Evolutionary conservation across 352 stramenopile species (phyloP).

Genomic region (Globisporangium cylindrosporum): DNA sequence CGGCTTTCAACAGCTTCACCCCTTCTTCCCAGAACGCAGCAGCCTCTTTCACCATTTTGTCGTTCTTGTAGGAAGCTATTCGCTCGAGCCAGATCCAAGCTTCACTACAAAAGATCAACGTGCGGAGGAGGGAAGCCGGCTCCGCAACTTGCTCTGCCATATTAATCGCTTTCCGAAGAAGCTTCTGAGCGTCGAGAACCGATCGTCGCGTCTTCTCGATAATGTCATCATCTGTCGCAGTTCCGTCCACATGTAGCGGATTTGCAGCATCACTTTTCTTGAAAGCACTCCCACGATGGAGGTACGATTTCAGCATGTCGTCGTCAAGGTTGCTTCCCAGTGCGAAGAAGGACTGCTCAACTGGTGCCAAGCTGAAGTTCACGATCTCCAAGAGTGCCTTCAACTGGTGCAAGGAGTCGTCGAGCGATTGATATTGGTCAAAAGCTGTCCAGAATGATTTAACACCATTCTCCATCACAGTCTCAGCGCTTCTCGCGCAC

Average conservation of each 20-base stretch:
- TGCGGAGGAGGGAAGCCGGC: constrained; percentile 50
- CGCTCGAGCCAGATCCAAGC: constrained; percentile 80
- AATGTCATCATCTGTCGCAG: constrained; percentile 32
- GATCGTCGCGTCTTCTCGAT: constrained; percentile 63
- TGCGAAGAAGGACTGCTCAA: constrained; percentile 68
- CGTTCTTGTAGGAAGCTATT: constrained; percentile 73
- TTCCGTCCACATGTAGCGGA: constrained; percentile 1
- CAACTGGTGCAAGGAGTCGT: constrained; percentile 70
- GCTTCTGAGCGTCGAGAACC: constrained; percentile 58
- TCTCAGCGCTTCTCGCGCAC: constrained; percentile 40
- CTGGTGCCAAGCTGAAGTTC: constrained; percentile 57
- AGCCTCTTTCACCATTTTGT: constrained; percentile 72
- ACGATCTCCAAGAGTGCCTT: constrained; percentile 76
- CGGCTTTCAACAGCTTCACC: constrained; percentile 66
- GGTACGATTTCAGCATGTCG: constrained; percentile 43
- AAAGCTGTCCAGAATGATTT: constrained; percentile 64
- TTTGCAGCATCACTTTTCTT: constrained; percentile 4
- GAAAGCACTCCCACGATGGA: constrained; percentile 5
- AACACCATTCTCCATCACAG: constrained; percentile 46
- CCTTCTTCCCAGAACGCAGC: constrained; percentile 80
- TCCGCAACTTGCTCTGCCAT: constrained; percentile 70
- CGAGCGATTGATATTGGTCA: constrained; percentile 66
- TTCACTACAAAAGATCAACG: constrained; percentile 61
- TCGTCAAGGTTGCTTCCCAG: constrained; percentile 68
- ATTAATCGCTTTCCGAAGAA: constrained; percentile 60